A percentile compares a stretch with the other conserved stretches of the same genome.
Evolutionary conservation across 495 filamentous ascomycete genomes (phyloP).

Genomic region (Chaetomidium leptoderma): DNA sequence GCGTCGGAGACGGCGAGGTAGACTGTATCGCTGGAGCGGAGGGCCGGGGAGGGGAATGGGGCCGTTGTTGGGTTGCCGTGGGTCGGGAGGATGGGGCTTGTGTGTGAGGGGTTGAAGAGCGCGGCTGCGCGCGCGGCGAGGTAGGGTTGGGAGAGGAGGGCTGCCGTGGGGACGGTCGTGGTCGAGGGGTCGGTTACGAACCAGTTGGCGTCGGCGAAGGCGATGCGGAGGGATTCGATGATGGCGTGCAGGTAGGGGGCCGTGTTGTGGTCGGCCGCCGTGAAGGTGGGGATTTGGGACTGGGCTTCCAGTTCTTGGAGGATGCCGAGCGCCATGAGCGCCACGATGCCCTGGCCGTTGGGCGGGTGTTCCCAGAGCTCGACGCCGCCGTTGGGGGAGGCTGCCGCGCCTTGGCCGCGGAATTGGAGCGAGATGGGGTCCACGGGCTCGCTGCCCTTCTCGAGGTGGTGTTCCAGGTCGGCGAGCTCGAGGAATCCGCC

Average conservation of each 20-base stretch:
- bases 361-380: conserved; percentile 95
- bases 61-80: conserved; percentile 59
- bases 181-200: conserved; percentile 81
- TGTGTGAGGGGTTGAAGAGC: conserved; percentile 35
- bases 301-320: conserved; percentile 74
- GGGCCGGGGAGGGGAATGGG: conserved; percentile 50
- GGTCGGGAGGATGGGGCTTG: conserved; percentile 17
- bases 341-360: conserved; percentile 96
- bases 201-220: conserved; percentile 87
- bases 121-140: conserved; percentile 38
- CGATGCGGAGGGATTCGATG: conserved; percentile 85
- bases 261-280: conserved; percentile 65
- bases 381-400: conserved; percentile 34
- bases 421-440: conserved; percentile 79
- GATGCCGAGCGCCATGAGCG: conserved; percentile 89
- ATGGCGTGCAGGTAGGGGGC: conserved; percentile 75
- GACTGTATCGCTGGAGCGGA: conserved; percentile 79
- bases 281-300: conserved; percentile 67
- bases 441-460: conserved; percentile 69
- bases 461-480: conserved; percentile 72
- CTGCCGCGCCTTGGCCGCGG: conserved; percentile 56
- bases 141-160: conserved; percentile 52
- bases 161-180: conserved; percentile 57
- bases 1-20: conserved; percentile 83
- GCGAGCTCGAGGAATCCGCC: conserved; percentile 76